Percentiles rank a stretch among this genome's conserved stretches.
These are phyloP conservation scores for Pichia pseudocactophila DNA, from an alignment of 805 yeast species.

Conservation along the genomic window DNA sequence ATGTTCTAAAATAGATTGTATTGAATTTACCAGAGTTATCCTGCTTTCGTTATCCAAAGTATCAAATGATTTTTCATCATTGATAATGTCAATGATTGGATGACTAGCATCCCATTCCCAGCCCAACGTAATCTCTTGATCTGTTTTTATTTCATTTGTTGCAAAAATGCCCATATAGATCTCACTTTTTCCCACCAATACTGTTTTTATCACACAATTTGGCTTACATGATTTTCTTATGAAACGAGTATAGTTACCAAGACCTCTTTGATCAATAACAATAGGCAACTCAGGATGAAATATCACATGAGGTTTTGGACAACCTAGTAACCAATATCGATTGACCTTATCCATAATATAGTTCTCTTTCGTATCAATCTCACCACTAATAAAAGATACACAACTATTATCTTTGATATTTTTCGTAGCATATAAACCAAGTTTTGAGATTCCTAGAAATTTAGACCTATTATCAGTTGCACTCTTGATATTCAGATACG, in stretches of 20 bases:
- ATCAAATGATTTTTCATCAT: slow-evolving; percentile 41
- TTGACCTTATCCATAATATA: slow-evolving; percentile 61
- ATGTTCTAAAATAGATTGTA: slow-evolving; percentile 52
- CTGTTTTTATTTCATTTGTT: slow-evolving; percentile 43
- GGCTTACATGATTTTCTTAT: slow-evolving; percentile 70
- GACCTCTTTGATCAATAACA: slow-evolving; percentile 70
- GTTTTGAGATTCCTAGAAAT: slow-evolving; percentile 59
- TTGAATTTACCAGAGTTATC: slow-evolving; percentile 46
- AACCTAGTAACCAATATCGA: slow-evolving; percentile 70
- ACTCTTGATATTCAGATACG: slow-evolving; percentile 35
- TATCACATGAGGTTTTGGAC: slow-evolving; percentile 50
- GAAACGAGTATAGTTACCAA: slow-evolving; percentile 71
- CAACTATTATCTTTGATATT: slow-evolving; percentile 38
- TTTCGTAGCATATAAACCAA: slow-evolving; percentile 47
- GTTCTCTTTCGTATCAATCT: slow-evolving; percentile 52
- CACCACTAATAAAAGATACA: slow-evolving; percentile 63
- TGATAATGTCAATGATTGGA: slow-evolving; percentile 53
- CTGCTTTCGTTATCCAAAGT: slow-evolving; percentile 45
- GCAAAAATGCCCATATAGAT: slow-evolving; percentile 52
- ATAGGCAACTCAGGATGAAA: slow-evolving; percentile 52
- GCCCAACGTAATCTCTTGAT: slow-evolving; percentile 64
- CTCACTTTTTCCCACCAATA: slow-evolving; percentile 30
- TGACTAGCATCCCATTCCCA: slow-evolving; percentile 88
- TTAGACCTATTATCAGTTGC: slow-evolving; percentile 51
- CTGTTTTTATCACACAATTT: slow-evolving; percentile 56